Conservation (phyloP, 371 early-diverging fungal species). For the Thermomucor indicae-seudaticae region DNA sequence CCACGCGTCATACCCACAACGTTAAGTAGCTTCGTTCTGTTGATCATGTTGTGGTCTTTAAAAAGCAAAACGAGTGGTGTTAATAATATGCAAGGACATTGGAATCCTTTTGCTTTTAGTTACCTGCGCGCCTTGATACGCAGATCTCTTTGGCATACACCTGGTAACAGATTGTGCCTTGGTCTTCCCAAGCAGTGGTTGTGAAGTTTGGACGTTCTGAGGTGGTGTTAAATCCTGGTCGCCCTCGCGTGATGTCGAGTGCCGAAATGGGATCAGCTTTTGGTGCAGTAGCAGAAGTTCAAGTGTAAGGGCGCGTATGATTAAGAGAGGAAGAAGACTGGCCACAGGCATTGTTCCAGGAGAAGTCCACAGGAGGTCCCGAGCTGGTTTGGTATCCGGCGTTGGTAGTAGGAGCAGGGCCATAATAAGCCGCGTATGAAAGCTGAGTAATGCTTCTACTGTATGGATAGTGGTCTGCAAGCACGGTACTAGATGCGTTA, state of each 20-base stretch:
- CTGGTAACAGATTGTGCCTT: conserved; percentile 72
- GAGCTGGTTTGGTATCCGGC: not conserved
- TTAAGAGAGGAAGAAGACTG: no score
- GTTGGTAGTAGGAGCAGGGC: no score
- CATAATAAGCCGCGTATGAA: not conserved
- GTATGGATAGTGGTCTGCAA: no score
- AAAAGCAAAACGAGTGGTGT: no score
- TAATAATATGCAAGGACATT: not conserved
- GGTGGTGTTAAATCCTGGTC: no score
- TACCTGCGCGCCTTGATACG: conserved; percentile 73
- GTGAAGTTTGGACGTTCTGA: conserved; percentile 53
- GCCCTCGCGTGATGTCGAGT: not conserved
- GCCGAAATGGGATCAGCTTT: not conserved
- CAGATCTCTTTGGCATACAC: conserved; percentile 74
- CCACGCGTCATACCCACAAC: conserved; percentile 77
- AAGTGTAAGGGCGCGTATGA: conserved; percentile 2
- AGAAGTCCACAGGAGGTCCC: not conserved
- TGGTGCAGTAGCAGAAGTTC: conserved; percentile 1
- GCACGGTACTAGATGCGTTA: no score
- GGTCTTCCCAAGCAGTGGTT: conserved; percentile 80
- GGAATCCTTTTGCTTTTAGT: conserved; percentile 1
- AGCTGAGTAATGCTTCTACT: not conserved
- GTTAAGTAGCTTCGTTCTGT: conserved; percentile 76
- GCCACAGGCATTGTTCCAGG: conserved; percentile 7
- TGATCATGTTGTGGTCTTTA: conserved; percentile 66